Evolutionary conservation across 2,329 filamentous ascomycete genomes (phyloP), one percentile per base, ranked within the genome.

Genomic region (Fonsecaea pugnacius): DNA sequence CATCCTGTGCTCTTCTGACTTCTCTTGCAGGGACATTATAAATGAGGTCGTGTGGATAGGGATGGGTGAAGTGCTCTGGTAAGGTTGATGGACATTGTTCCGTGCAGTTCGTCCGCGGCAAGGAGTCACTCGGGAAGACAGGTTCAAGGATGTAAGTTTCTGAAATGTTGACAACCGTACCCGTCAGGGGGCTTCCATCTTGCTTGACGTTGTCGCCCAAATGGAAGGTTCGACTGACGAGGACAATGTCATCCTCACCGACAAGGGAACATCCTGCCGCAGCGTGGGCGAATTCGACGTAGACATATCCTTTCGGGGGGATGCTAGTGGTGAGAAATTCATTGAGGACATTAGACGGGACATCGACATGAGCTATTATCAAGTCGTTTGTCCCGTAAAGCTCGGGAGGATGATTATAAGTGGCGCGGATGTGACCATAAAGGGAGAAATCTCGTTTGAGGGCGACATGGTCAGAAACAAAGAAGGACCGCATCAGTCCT

Each of bases 161-260:
- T 33, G 74, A 76, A 1, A 79, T 78, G 64, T 79, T 81, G 58
- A 86, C 78, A 54, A 87, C 79, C 2, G 81, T 84, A 30, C 85
- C 85, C 58, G 82, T 84, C 74, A 83, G 79, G 16, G 80, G 76
- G 67, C 82, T 79, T 0, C 77, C 73, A 46, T 77, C 75, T 36
- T 77, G 75, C 72, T 85, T 86, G 58, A 87, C 84, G 12, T 82
- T 75, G 69, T 86, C 82, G 30, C 85, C 85, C 16, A 86, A 79
- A 55, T 80, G 77, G 14, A 87, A 73, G 1, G 77, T 75, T n/a
- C 85, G 80, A 72, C 86, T 83, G 33, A 87, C 73, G 24, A 87
- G 75, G 16, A 77, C 74, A 50, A 87, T 75, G 27, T 80, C 77
- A 10, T 78, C 74, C 68, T 80, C 79, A 35, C 74, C 71, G 10